These are phyloP conservation scores for Irineochytrium annulatum DNA, from an alignment of 192 early-diverging fungal genomes.

Conservation along the genomic window DNA sequence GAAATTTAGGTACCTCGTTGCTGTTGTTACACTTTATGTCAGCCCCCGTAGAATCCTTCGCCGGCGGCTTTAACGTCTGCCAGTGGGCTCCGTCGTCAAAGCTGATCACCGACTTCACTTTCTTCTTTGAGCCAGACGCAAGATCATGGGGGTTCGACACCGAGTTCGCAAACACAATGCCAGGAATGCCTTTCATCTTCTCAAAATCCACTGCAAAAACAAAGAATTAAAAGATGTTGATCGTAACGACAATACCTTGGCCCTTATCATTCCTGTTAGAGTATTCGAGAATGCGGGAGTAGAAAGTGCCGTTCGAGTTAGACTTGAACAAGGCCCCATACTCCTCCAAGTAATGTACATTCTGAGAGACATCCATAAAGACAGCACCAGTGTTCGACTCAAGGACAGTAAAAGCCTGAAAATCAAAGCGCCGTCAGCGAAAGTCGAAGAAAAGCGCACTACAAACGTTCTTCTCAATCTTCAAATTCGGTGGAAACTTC, in stretches of 20 bases:
- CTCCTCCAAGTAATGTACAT: conserved; percentile 44
- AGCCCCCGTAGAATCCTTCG: conserved; percentile 33
- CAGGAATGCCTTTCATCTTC: conserved; percentile 80
- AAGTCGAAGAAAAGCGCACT: neutral
- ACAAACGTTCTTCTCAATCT: conserved; percentile 60
- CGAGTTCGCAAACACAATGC: conserved; percentile 84
- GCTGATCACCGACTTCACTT: conserved; percentile 70
- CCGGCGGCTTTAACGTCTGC: conserved; percentile 56
- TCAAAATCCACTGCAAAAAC: conserved; percentile 74
- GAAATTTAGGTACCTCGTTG: neutral
- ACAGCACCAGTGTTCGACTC: conserved; percentile 65
- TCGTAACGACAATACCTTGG: conserved; percentile 17
- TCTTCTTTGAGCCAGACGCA: conserved; percentile 51
- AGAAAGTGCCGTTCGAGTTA: conserved; percentile 79
- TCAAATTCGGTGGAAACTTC: conserved; percentile 78
- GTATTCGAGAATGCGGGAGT: conserved; percentile 67
- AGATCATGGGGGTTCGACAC: conserved; percentile 71
- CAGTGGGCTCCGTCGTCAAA: conserved; percentile 86
- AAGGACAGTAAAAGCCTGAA: conserved; percentile 72
- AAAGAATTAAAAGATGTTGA: neutral
- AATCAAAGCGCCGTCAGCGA: conserved; percentile 2
- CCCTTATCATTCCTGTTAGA: conserved; percentile 74
- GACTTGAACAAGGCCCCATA: conserved; percentile 88
- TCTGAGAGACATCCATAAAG: conserved; percentile 41
- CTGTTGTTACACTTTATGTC: conserved; percentile 10